Base-by-base conservation (phyloP, 257 asterid species). In the Gynochthodes officinalis region DNA sequence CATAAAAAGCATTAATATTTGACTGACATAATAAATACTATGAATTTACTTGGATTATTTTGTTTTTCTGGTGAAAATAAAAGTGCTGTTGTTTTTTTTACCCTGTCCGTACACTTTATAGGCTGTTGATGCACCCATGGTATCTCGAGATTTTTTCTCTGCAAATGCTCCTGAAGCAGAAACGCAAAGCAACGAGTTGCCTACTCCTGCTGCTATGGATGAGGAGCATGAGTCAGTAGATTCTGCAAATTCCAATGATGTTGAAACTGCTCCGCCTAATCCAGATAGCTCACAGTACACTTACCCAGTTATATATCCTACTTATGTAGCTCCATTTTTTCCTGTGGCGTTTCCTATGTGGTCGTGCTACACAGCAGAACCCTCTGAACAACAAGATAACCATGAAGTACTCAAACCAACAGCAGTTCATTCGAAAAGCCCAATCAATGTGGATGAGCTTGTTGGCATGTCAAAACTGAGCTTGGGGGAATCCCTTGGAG, bases 321-420 rank as follows among this genome's bases (percentile, higher is more conserved):
- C 99, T 63, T 95, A 85, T 50, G 90, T 92, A 2, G 84, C 93
- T 60, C 95, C 99, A 16, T 67, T 86, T 71, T 87, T 80, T 75
- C 96, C 95, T 0, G 32, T 92, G 77, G 80, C 98, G 16, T 70
- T 87, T 69, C 97, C 95, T 27, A 76, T 82, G 55, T 95, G 96
- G 98, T 85, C 94, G 0, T 91, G 88, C 40, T 87, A 77, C 75
- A 58, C 71, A 57, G 75, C 83, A 6, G 98, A 87, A 78, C 88
- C 96, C 2, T 70, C 80, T 4, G 85, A 80, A 75, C 88, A 79
- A 70, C 88, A 85, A 61, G 97, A 87, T 77, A 54, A 85, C 27
- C 98, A 95, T 44, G 89, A 95, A 86, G 92, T 95, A 79, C 88
- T 95, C 76, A 95, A 89, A 84, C 99, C 99, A 12, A 89, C 89